Base-by-base conservation (phyloP, 768 basidiomycete species). In the Collybiopsis confluens region DNA sequence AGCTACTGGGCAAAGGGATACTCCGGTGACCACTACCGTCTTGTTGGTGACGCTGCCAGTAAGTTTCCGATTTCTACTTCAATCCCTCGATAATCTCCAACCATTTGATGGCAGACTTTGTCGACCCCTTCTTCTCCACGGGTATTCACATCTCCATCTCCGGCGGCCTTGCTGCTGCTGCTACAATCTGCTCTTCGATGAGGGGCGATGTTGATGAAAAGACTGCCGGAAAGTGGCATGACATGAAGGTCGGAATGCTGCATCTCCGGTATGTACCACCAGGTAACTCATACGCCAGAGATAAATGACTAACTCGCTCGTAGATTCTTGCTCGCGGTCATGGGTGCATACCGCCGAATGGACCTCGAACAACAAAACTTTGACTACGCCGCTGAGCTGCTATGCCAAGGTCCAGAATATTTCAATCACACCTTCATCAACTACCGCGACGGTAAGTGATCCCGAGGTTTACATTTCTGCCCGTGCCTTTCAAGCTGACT, bases 1-100 rank as follows among this genome's bases (percentile, higher is more conserved):
- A 84, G 82, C 58, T 86, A 86, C 62, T 84, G 83, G 5, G 80
- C 85, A 8, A 65, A 73, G 24, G 70, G 66, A 0, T 85, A 85
- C 57, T 79, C 77, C 10, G 83, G 82, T 2, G 62, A 65, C 33
- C 68, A 71, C 10, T 86, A 77, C 61, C 74, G 85, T 44, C 81
- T 86, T 45, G 62, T 82, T n/a, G 85, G 85, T 5, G 85, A 86
- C 62, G 84, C 85, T n/a, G 84, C 81, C 58, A 80, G 83, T 84
- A 56, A 59, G 71, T 10, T 41, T n/a, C 21, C 23, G 5, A 20
- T 11, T 0, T 21, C n/a, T 35, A n/a, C 18, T n/a, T 45, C 28
- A 4, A n/a, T 13, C 28, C 30, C 13, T 33, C 6, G 30, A 33
- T 5, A 5, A 33, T 33, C 30, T 33, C 30, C 30, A 13, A 33